Evolutionary conservation across 106 monocot genomes (phyloP).

Genomic region (Allium cepa): DNA sequence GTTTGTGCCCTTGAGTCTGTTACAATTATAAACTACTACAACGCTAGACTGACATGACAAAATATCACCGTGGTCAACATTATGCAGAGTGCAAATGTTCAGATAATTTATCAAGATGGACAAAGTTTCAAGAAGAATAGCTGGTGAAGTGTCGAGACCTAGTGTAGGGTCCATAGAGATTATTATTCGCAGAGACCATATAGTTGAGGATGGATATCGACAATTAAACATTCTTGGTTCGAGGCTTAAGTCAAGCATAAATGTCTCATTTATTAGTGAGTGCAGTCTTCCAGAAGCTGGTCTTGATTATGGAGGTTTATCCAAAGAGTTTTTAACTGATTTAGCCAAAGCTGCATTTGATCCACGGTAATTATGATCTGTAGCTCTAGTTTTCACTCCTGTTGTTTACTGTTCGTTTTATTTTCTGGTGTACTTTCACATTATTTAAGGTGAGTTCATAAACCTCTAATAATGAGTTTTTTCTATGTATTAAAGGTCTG

Average conservation of each 20-base stretch:
- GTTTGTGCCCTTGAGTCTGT: too few relatives aligned
- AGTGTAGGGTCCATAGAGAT: slow-evolving; percentile 53
- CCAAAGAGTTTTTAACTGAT: slow-evolving; percentile 96
- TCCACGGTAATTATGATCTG: slow-evolving; percentile 54
- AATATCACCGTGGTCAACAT: background rate
- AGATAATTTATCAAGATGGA: slow-evolving; percentile 81
- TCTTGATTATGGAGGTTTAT: slow-evolving; percentile 88
- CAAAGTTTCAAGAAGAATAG: slow-evolving; percentile 56
- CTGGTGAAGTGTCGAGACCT: slow-evolving; percentile 49
- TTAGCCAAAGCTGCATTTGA: slow-evolving; percentile 68
- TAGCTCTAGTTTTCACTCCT: background rate
- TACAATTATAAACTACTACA: too few relatives aligned
- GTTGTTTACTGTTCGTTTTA: too few relatives aligned
- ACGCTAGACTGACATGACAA: background rate
- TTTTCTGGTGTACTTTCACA: too few relatives aligned
- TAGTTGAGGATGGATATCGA: slow-evolving; percentile 85
- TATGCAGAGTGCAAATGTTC: slow-evolving; percentile 80
- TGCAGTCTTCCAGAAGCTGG: slow-evolving; percentile 92
- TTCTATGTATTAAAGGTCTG: too few relatives aligned
- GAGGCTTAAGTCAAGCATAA: slow-evolving; percentile 66
- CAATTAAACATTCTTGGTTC: slow-evolving; percentile 78
- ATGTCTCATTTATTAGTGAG: slow-evolving; percentile 83
- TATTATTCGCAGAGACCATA: slow-evolving; percentile 68
- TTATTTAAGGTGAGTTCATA: too few relatives aligned
- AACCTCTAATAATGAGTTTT: too few relatives aligned